Base-by-base conservation (phyloP, 257 asterid genomes). In the Lithospermum erythrorhizon region DNA sequence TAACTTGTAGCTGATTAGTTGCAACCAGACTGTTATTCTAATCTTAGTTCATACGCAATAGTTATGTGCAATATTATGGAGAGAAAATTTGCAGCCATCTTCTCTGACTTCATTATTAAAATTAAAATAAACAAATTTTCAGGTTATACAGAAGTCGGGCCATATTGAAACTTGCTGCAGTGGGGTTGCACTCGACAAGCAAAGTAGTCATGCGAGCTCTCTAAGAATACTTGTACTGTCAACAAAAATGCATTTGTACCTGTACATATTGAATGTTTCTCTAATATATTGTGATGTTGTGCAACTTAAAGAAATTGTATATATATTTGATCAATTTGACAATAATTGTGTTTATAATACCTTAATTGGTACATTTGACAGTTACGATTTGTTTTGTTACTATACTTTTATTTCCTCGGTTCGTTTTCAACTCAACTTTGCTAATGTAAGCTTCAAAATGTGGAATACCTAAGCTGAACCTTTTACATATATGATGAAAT, bases 121-220 rank as follows among this genome's bases (percentile, higher is more conserved):
- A 35, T 27, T 27, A 27, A 2, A 8, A 35, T 9, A 35, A 35
- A 45, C 55, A 48, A 21, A 66, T 62, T 63, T 76, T 63, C 80
- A 90, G 97, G 72, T 73, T 90, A 73, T 90, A 87, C 82, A 82
- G 71, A 72, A 81, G 87, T 53, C 96, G 91, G 23, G 75, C 89
- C 21, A 67, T 83, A 30, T 60, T 87, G 64, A 80, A 69, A 65
- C 73, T 72, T 64, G 97, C 96, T 73, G 71, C 95, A 8, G 63
- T 66, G 45, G 97, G 97, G 57, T 72, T 79, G 62, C 95, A 85
- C 68, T 82, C 78, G 63, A 72, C 90, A 0, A 80, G 78, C 78
- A 89, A 84, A 72, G 73, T 75, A 58, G 86, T 84, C 57, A 61
- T 84, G 59, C 76, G 61, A 61, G 81, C 78, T 60, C 80, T 84